Conservation (phyloP, 148 eudicot genomes). For the Diospyros kaki region DNA sequence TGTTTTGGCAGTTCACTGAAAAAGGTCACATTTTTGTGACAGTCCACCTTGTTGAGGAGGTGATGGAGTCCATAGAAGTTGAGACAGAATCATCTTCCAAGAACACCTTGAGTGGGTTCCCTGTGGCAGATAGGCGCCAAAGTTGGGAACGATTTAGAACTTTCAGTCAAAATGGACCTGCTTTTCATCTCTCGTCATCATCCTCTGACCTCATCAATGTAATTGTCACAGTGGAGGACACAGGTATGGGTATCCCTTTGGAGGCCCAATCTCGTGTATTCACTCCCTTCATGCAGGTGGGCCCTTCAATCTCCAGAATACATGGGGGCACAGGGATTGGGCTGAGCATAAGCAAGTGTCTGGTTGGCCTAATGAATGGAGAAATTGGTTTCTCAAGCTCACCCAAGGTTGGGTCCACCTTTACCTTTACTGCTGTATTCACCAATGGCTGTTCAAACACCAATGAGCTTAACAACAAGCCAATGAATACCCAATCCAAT, state of each 20-base stretch:
- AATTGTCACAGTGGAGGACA: slow-evolving; percentile 90
- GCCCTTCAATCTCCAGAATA: slow-evolving; percentile 60
- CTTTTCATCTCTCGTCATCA: slow-evolving; percentile 20
- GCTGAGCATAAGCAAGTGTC: slow-evolving; percentile 91
- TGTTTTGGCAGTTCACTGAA: slow-evolving; percentile 74
- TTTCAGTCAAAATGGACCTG: slow-evolving; percentile 36
- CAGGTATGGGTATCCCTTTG: slow-evolving; percentile 89
- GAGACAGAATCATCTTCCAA: slow-evolving; percentile 44
- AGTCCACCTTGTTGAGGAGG: slow-evolving; percentile 81
- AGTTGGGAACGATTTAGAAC: slow-evolving; percentile 78
- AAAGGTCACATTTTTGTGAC: slow-evolving; percentile 89
- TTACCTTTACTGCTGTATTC: slow-evolving; percentile 76
- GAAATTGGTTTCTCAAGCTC: slow-evolving; percentile 76
- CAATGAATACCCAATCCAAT: slow-evolving; percentile 29
- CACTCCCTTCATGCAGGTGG: slow-evolving; percentile 98
- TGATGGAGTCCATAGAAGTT: slow-evolving; percentile 48
- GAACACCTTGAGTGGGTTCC: slow-evolving; percentile 74
- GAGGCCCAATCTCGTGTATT: slow-evolving; percentile 78
- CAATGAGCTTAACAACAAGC: slow-evolving; percentile 36
- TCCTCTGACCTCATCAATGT: slow-evolving; percentile 46
- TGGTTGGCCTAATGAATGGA: slow-evolving; percentile 86
- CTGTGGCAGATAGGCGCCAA: slow-evolving; percentile 59
- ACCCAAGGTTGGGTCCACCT: slow-evolving; percentile 77
- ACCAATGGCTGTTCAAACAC: slow-evolving; percentile 29
- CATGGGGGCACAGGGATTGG: slow-evolving; percentile 98